Evolutionary conservation across 306 rosid genomes (phyloP).

Genomic region (Prunus padus): DNA sequence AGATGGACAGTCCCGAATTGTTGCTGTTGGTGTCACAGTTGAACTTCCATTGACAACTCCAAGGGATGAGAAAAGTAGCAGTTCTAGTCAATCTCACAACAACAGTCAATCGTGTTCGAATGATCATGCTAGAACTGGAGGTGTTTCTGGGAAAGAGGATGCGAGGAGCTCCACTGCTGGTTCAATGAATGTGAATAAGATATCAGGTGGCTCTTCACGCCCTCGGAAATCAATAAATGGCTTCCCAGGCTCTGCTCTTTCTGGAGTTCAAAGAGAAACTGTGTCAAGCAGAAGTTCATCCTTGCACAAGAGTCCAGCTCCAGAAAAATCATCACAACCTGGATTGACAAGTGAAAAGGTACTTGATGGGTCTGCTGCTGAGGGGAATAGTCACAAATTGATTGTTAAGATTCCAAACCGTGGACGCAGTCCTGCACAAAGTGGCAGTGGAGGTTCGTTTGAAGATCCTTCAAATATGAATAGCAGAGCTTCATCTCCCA

Average conservation of each 20-base stretch:
- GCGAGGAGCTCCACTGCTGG: slow-evolving; percentile 79
- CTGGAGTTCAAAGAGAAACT: slow-evolving; percentile 59
- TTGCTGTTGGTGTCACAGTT: slow-evolving; percentile 43
- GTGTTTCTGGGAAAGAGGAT: slow-evolving; percentile 62
- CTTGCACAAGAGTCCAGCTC: slow-evolving; percentile 34
- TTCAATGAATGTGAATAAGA: slow-evolving; percentile 54
- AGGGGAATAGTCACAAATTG: slow-evolving; percentile 55
- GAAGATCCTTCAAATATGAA: slow-evolving; percentile 53
- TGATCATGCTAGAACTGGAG: slow-evolving; percentile 65
- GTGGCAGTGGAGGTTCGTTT: slow-evolving; percentile 52
- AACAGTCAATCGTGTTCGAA: slow-evolving; percentile 83
- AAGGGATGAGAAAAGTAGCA: slow-evolving; percentile 82
- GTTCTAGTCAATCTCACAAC: slow-evolving; percentile 90
- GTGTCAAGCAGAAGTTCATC: slow-evolving; percentile 29
- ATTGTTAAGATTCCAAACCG: slow-evolving; percentile 67
- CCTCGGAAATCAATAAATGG: slow-evolving; percentile 69
- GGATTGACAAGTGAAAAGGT: slow-evolving; percentile 42
- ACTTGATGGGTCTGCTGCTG: slow-evolving; percentile 48
- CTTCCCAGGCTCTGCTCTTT: slow-evolving; percentile 46
- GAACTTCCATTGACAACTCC: slow-evolving; percentile 59
- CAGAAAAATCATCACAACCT: slow-evolving; percentile 48
- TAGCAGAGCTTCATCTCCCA: slow-evolving; percentile 63
- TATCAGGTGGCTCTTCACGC: slow-evolving; percentile 52
- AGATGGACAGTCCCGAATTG: slow-evolving; percentile 50
- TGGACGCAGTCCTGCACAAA: slow-evolving; percentile 69